Evolutionary conservation across 2,329 filamentous ascomycete species (phyloP).

Genomic region (Scedosporium dehoogii): DNA sequence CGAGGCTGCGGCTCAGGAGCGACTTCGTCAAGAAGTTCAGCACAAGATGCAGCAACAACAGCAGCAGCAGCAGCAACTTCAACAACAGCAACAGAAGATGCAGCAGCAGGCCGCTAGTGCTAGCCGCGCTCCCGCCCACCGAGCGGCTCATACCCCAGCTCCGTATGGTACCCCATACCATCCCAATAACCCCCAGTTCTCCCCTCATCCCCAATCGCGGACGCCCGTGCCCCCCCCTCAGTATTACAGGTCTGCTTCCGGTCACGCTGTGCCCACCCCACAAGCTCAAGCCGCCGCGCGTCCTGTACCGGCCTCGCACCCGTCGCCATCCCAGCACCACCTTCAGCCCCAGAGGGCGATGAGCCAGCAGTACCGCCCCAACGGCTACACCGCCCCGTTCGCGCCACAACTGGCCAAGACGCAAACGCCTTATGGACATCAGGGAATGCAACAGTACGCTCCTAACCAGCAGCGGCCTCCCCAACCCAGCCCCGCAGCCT

Average conservation of each 20-base stretch:
- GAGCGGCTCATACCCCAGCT: constrained; percentile 24
- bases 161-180: constrained; percentile 33
- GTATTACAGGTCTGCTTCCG: constrained; percentile 4
- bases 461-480: constrained; percentile 30
- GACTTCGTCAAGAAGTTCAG: constrained; percentile 30
- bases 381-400: constrained; percentile 33
- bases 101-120: constrained; percentile 17
- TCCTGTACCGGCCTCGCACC: constrained; percentile 11
- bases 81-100: constrained; percentile 8
- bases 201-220: not conserved
- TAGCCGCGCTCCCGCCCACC: constrained; percentile 18
- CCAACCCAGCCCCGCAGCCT: constrained; percentile 26
- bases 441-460: constrained; percentile 37
- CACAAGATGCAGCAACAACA: constrained; percentile 10
- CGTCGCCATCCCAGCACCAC: constrained; percentile 2
- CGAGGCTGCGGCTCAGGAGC: constrained; percentile 48
- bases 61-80: constrained; percentile 19
- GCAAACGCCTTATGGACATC: constrained; percentile 41
- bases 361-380: constrained; percentile 39
- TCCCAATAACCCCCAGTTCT: constrained; percentile 7
- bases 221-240: not conserved
- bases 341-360: constrained; percentile 3
- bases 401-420: constrained; percentile 41
- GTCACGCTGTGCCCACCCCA: not conserved
- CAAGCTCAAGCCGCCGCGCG: not conserved